These are phyloP conservation scores for Rhynchosporium secalis DNA, from an alignment of 2,329 filamentous ascomycete genomes.

Conservation along the genomic window DNA sequence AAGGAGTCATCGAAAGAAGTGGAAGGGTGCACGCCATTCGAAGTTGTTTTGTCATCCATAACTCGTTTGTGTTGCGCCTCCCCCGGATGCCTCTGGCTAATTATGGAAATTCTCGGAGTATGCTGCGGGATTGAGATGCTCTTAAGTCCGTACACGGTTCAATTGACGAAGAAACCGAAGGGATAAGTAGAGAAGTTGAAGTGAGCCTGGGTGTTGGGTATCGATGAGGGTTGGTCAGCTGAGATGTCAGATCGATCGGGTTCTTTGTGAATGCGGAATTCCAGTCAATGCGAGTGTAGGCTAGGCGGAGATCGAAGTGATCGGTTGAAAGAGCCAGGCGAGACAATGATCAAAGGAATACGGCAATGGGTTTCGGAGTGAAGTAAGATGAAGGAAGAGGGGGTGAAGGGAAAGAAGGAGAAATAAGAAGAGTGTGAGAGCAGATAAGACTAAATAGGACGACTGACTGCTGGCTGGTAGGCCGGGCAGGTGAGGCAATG, in stretches of 20 bases:
- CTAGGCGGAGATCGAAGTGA: conserved; percentile 14
- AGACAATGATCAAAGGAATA: conserved; percentile 14
- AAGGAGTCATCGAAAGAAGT: conserved; percentile 35
- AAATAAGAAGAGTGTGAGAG: conserved; percentile 30
- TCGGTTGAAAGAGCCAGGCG: conserved; percentile 10
- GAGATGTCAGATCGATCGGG: conserved; percentile 28
- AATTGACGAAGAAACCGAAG: conserved; percentile 10
- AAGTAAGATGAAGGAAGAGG: conserved; percentile 6
- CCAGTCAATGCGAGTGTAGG: conserved; percentile 33
- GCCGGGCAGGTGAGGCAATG: background rate
- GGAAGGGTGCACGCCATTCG: conserved; percentile 34
- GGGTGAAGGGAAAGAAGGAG: conserved; percentile 13
- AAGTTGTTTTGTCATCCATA: conserved; percentile 36
- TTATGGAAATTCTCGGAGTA: conserved; percentile 33
- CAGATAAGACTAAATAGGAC: conserved; percentile 22
- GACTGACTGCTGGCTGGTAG: background rate
- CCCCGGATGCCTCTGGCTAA: conserved; percentile 22
- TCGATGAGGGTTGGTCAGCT: conserved; percentile 31
- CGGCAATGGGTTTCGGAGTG: conserved; percentile 12
- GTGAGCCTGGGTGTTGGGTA: conserved; percentile 19
- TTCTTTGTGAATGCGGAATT: conserved; percentile 33
- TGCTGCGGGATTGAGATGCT: conserved; percentile 23
- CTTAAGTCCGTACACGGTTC: conserved; percentile 30
- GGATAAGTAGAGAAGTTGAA: conserved; percentile 22
- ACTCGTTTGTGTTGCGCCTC: conserved; percentile 30